These are phyloP conservation scores for Paracoccidioides brasiliensis DNA, from an alignment of 2,329 filamentous ascomycete species.

Conservation along the genomic window DNA sequence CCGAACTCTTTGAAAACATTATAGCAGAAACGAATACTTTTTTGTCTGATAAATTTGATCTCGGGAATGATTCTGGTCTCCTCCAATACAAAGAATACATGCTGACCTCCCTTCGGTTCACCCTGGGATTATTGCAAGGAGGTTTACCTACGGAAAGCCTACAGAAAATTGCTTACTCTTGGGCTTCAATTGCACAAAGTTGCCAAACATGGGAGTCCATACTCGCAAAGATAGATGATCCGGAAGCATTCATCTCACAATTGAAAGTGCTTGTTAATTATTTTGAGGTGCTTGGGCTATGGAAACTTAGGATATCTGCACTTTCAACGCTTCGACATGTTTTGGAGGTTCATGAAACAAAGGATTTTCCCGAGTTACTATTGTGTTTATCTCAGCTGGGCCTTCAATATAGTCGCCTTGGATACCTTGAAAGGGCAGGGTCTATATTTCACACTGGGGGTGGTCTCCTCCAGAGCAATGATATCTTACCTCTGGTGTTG, in stretches of 20 bases:
- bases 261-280: conserved; percentile 44
- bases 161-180: conserved; percentile 21
- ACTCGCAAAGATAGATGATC: conserved; percentile 36
- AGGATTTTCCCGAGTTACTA: conserved; percentile 28
- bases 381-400: conserved; percentile 36
- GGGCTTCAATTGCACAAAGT: conserved; percentile 29
- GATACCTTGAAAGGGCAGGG: conserved; percentile 47
- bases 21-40: conserved; percentile 15
- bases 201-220: conserved; percentile 34
- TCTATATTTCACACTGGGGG: conserved; percentile 47
- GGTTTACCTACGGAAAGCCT: conserved; percentile 18
- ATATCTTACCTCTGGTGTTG: conserved; percentile 32
- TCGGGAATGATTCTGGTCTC: conserved; percentile 18
- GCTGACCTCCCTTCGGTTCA: conserved; percentile 23
- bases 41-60: conserved; percentile 10
- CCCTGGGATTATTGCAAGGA: conserved; percentile 23
- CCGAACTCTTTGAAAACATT: conserved; percentile 17
- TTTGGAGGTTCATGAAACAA: conserved; percentile 32
- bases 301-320: conserved; percentile 36
- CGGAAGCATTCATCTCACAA: conserved; percentile 37
- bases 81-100: conserved; percentile 18
- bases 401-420: conserved; percentile 45
- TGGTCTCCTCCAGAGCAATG: conserved; percentile 30
- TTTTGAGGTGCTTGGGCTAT: conserved; percentile 44
- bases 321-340: conserved; percentile 38